Evolutionary conservation across 768 basidiomycete species (phyloP).

Genomic region (Dendrothele bispora): DNA sequence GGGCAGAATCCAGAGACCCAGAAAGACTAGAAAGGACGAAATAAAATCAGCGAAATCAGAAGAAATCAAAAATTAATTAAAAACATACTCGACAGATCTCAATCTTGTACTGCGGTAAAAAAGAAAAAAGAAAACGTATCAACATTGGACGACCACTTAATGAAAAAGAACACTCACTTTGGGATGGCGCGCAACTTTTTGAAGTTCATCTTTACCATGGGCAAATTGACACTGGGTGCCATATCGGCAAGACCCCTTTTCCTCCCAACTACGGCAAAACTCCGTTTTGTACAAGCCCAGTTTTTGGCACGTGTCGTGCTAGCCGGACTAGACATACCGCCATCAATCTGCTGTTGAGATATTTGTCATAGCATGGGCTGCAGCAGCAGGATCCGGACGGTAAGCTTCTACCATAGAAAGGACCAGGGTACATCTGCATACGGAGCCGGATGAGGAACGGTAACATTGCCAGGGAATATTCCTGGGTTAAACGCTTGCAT

Average conservation of each 20-base stretch:
- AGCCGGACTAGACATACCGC: conserved; percentile 46
- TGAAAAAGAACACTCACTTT: conserved; percentile 56
- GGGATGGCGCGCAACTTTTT: conserved; percentile 82
- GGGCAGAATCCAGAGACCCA: conserved; percentile 94
- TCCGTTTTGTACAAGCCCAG: conserved; percentile 90
- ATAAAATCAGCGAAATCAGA: conserved; percentile 11
- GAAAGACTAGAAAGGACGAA: conserved; percentile 64
- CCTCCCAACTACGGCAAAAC: conserved; percentile 89
- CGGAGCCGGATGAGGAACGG: conserved; percentile 37
- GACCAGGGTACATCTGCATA: conserved; percentile 67
- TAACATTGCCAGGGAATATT: conserved; percentile 55
- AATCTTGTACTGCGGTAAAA: conserved; percentile 72
- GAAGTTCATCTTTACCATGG: conserved; percentile 86
- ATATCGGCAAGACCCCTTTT: conserved; percentile 85
- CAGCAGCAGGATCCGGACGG: conserved; percentile 42
- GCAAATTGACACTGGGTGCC: conserved; percentile 91
- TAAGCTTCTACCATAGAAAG: conserved; percentile 70
- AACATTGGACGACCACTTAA: neutral
- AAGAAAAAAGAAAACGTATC: conserved; percentile 16
- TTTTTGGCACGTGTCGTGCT: conserved; percentile 92
- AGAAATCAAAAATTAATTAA: conserved; percentile 6
- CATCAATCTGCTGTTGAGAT: conserved; percentile 35
- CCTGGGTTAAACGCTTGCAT: conserved; percentile 58
- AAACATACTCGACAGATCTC: conserved; percentile 83
- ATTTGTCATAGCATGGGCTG: conserved; percentile 51